A percentile compares a stretch with the other conserved stretches of the same genome.
These are phyloP conservation scores for Clarireedia sp. DNA, from an alignment of 2,329 filamentous ascomycete genomes.

Conservation along the genomic window DNA sequence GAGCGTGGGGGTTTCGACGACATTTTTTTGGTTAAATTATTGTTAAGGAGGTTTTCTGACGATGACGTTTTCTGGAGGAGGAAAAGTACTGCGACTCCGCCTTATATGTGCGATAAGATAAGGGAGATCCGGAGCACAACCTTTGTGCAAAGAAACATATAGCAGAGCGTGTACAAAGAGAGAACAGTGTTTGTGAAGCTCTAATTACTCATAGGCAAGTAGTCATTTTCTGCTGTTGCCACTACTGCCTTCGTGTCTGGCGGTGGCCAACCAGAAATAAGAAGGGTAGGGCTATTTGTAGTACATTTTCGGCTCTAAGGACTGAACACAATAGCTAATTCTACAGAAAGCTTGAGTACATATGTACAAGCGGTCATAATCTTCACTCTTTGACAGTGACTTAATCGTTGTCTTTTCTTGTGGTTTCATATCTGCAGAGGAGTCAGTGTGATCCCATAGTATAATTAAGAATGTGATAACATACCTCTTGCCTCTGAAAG, in stretches of 20 bases:
- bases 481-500: constrained; percentile 93
- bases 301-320: not conserved
- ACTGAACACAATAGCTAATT: too few relatives aligned
- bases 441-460: constrained; percentile 9
- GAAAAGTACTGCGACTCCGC: not conserved
- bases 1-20: constrained; percentile 5
- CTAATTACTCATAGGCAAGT: too few relatives aligned
- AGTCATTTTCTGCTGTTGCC: too few relatives aligned
- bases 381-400: not conserved
- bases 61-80: constrained; percentile 2
- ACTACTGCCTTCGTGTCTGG: too few relatives aligned
- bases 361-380: not conserved
- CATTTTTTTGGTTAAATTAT: not conserved
- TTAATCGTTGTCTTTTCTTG: constrained; percentile 23
- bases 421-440: constrained; percentile 28
- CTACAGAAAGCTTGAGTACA: not conserved
- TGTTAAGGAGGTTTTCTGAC: not conserved
- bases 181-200: too few relatives aligned
- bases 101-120: constrained; percentile 10
- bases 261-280: too few relatives aligned
- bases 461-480: constrained; percentile 19
- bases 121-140: constrained; percentile 19
- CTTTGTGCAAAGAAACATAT: too few relatives aligned
- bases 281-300: not conserved
- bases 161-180: too few relatives aligned